These are phyloP conservation scores for Mortierella sp. DNA, from an alignment of 371 early-diverging fungal genomes.

Conservation along the genomic window DNA sequence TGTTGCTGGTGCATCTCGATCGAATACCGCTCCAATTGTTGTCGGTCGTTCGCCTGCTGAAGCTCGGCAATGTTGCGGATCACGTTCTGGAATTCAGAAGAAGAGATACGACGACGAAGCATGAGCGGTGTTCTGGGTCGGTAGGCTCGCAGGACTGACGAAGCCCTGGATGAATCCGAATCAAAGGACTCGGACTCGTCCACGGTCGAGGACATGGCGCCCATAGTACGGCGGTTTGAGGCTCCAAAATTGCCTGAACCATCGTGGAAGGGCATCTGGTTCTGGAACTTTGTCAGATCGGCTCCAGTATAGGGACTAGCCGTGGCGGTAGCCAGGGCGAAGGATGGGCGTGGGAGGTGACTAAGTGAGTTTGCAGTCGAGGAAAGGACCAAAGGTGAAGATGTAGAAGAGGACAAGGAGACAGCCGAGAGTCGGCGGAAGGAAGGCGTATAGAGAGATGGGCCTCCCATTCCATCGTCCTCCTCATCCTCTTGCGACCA, in stretches of 20 bases:
- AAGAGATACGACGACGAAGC: constrained; percentile 20
- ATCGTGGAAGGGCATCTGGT: constrained; percentile 51
- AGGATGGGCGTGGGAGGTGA: constrained; percentile 38
- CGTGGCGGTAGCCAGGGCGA: constrained; percentile 12
- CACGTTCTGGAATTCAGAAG: constrained; percentile 31
- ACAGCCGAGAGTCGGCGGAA: constrained; percentile 11
- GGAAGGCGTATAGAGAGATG: constrained; percentile 3
- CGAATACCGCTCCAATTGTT: not conserved
- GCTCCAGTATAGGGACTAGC: not conserved
- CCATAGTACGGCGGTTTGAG: not conserved
- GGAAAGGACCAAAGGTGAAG: not conserved
- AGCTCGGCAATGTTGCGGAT: constrained; percentile 45
- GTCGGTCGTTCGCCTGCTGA: constrained; percentile 18
- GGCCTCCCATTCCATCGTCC: constrained; percentile 27
- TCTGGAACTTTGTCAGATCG: constrained; percentile 19
- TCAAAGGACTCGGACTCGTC: constrained; percentile 25
- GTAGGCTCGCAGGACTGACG: constrained; percentile 19
- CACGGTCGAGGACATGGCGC: too few relatives aligned
- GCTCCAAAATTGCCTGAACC: constrained; percentile 43
- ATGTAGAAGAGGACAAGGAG: constrained; percentile 7
- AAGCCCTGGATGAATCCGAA: constrained; percentile 25
- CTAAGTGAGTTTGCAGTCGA: constrained; percentile 23
- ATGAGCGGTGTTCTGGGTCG: not conserved
- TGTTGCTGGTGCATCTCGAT: too few relatives aligned
- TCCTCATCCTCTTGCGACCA: constrained; percentile 48